Conservation (phyloP, 495 filamentous ascomycete genomes). For the Massariosphaeria phaeospora region DNA sequence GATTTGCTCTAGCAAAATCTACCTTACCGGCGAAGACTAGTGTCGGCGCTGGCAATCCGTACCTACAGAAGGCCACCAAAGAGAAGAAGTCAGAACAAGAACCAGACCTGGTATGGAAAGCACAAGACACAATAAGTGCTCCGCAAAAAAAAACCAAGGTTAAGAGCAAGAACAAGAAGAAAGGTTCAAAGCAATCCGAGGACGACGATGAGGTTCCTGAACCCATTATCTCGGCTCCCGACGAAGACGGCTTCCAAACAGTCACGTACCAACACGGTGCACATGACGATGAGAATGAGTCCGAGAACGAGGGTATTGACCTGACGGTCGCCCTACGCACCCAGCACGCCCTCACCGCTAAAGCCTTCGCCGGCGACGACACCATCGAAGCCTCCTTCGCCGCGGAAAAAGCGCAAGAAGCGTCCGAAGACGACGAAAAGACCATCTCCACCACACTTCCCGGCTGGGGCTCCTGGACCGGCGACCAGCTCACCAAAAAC, state of each 20-base stretch:
- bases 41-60: constrained; percentile 3
- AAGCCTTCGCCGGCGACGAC: constrained; percentile 85
- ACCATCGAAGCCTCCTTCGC: constrained; percentile 79
- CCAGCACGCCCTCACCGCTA: constrained; percentile 72
- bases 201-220: constrained; percentile 16
- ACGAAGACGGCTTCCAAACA: constrained; percentile 38
- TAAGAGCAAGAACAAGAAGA: constrained; percentile 5
- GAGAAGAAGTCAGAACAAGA: constrained; percentile 9
- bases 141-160: not conserved
- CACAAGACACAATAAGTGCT: constrained; percentile 6
- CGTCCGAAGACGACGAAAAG: constrained; percentile 79
- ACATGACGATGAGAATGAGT: constrained; percentile 44
- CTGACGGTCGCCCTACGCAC: constrained; percentile 64
- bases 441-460: constrained; percentile 78
- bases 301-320: constrained; percentile 40
- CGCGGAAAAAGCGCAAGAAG: constrained; percentile 67
- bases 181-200: constrained; percentile 12
- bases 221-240: constrained; percentile 23
- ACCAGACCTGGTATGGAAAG: constrained; percentile 8
- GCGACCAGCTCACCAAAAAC: constrained; percentile 67
- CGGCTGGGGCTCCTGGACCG: constrained; percentile 89
- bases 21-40: not conserved
- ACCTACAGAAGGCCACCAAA: constrained; percentile 1
- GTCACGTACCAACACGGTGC: constrained; percentile 32
- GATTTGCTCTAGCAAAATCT: not conserved